Conservation (phyloP, 306 rosid genomes). For the Chamaecrista fasciculata region DNA sequence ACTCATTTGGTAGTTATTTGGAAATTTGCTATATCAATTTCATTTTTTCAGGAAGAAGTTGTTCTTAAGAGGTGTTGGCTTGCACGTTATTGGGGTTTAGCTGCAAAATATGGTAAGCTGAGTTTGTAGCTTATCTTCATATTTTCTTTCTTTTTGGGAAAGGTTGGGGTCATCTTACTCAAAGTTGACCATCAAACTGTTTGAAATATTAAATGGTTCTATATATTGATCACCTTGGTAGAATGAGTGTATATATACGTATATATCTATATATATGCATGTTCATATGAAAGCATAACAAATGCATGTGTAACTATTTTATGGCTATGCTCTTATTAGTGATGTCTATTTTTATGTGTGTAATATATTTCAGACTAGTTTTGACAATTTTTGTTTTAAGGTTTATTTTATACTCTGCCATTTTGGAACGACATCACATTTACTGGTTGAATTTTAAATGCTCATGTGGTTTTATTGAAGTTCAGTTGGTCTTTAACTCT, state of each 20-base stretch:
- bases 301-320: conserved; percentile 7
- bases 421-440: neutral
- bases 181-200: conserved; percentile 8
- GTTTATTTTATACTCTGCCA: neutral
- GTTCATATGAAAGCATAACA: neutral
- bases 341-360: conserved; percentile 4
- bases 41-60: conserved; percentile 85
- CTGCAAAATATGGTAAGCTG: conserved; percentile 72
- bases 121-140: conserved; percentile 8
- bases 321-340: neutral
- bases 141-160: conserved; percentile 12
- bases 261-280: conserved; percentile 1
- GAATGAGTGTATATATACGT: conserved; percentile 14
- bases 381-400: neutral
- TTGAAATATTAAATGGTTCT: conserved; percentile 8
- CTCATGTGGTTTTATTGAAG: neutral
- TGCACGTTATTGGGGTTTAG: conserved; percentile 99
- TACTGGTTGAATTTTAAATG: neutral
- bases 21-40: conserved; percentile 25
- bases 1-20: conserved; percentile 23
- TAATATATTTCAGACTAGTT: no score
- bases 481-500: neutral
- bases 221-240: conserved; percentile 8
- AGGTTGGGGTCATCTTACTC: conserved; percentile 10
- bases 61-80: conserved; percentile 99